Evolutionary conservation across 305 asterid genomes (phyloP).

Genomic region (Plantago rigida): DNA sequence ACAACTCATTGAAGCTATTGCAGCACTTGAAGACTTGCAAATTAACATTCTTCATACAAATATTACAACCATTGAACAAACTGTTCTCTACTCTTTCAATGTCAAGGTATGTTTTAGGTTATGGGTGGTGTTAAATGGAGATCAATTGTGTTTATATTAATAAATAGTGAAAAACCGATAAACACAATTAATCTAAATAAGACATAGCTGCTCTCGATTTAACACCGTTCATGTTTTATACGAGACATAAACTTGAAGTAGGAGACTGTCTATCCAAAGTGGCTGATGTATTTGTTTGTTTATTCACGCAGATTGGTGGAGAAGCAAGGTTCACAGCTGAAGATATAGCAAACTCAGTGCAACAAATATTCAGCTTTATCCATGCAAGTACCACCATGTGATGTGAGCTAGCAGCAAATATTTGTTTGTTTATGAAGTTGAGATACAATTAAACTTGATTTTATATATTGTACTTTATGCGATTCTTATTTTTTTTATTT

Average conservation of each 20-base stretch:
- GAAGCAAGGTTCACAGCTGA: constrained; percentile 71
- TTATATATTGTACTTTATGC: no score
- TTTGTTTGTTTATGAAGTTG: no score
- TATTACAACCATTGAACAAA: constrained; percentile 81
- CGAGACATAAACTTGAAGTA: background rate
- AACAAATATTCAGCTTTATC: constrained; percentile 76
- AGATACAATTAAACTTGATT: no score
- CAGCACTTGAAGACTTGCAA: constrained; percentile 88
- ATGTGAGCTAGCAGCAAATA: background rate
- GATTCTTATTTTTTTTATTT: no score
- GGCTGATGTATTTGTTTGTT: no score
- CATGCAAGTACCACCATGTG: constrained; percentile 47
- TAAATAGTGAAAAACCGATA: no score
- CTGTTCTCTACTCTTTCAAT: constrained; percentile 84
- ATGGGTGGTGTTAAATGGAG: no score
- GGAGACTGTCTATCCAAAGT: no score
- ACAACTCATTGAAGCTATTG: constrained; percentile 60
- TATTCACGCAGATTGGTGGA: constrained; percentile 46
- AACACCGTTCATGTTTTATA: background rate
- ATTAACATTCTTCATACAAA: constrained; percentile 76
- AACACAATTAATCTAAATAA: no score
- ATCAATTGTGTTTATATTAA: no score
- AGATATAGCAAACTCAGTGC: constrained; percentile 77
- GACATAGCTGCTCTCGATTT: no score
- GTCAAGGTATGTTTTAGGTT: constrained; percentile 51